A percentile compares a stretch with the other conserved stretches of the same genome.
These are phyloP conservation scores for Annulohypoxylon moriforme DNA, from an alignment of 495 filamentous ascomycete genomes.

Conservation along the genomic window DNA sequence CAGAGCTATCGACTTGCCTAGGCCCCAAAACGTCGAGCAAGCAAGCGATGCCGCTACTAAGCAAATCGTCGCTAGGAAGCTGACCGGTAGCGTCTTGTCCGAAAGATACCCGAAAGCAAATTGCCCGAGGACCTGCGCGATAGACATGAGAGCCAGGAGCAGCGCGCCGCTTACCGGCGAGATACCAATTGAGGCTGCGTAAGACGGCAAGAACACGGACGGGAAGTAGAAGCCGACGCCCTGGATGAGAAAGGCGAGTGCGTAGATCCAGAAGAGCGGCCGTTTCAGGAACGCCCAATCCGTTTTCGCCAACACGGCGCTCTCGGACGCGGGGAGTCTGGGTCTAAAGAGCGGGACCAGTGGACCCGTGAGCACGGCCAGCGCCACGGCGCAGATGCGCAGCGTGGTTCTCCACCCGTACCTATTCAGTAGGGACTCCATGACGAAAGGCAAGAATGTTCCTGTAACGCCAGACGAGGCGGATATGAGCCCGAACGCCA, in stretches of 20 bases:
- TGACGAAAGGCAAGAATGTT: constrained; percentile 1
- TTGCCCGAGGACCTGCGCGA: constrained; percentile 6
- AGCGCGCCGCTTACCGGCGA: background rate
- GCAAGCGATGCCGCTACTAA: background rate
- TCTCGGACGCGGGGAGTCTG: constrained; percentile 1
- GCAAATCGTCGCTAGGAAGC: background rate
- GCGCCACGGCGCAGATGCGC: background rate
- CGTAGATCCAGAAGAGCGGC: constrained; percentile 2
- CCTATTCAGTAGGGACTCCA: background rate
- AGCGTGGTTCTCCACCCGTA: constrained; percentile 4
- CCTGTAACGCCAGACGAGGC: constrained; percentile 2
- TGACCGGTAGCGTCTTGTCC: constrained; percentile 6
- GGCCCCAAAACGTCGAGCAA: background rate
- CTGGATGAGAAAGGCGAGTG: background rate
- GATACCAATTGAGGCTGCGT: background rate
- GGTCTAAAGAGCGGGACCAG: background rate
- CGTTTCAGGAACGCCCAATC: background rate
- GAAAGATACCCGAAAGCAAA: constrained; percentile 11
- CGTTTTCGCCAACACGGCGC: background rate
- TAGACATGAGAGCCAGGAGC: constrained; percentile 1
- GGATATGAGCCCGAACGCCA: constrained; percentile 12
- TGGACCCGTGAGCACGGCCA: background rate
- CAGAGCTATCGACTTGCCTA: background rate
- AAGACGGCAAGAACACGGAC: constrained; percentile 1
- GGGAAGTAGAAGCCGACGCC: constrained; percentile 3